Evolutionary conservation across 805 yeast species (phyloP).

Genomic region (Candida xyloterini): DNA sequence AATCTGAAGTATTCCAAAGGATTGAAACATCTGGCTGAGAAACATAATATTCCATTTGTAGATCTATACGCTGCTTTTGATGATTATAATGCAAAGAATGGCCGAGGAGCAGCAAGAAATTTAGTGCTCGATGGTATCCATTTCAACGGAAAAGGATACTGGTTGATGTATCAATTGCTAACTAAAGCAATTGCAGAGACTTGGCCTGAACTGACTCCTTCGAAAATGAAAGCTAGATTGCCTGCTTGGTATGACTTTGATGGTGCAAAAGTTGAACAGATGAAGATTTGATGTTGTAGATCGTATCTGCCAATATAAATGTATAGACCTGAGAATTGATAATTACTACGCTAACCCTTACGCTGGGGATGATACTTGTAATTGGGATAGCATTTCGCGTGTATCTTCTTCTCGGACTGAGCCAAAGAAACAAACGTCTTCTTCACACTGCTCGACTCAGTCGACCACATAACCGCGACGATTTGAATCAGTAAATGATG

Average conservation of each 20-base stretch:
- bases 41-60: conserved; percentile 51
- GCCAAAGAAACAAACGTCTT: conserved; percentile 38
- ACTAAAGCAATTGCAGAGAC: conserved; percentile 26
- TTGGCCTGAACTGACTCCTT: conserved; percentile 35
- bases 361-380: conserved; percentile 44
- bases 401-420: conserved; percentile 40
- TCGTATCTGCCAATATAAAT: background rate
- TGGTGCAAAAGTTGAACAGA: conserved; percentile 9
- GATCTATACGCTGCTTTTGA: conserved; percentile 49
- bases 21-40: conserved; percentile 43
- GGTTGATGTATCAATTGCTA: conserved; percentile 35
- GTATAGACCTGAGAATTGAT: background rate
- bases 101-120: conserved; percentile 16
- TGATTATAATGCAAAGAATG: conserved; percentile 12
- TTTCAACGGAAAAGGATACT: conserved; percentile 38
- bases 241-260: conserved; percentile 24
- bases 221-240: conserved; percentile 17
- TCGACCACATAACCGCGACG: conserved; percentile 45
- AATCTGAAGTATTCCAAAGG: conserved; percentile 51
- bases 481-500: conserved; percentile 41
- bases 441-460: conserved; percentile 37
- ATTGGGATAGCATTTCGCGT: conserved; percentile 39
- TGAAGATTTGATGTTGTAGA: conserved; percentile 4
- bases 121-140: conserved; percentile 46
- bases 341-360: conserved; percentile 5